Base-by-base conservation (phyloP, 192 early-diverging fungal species). In the Gorgonomyces haynaldii region DNA sequence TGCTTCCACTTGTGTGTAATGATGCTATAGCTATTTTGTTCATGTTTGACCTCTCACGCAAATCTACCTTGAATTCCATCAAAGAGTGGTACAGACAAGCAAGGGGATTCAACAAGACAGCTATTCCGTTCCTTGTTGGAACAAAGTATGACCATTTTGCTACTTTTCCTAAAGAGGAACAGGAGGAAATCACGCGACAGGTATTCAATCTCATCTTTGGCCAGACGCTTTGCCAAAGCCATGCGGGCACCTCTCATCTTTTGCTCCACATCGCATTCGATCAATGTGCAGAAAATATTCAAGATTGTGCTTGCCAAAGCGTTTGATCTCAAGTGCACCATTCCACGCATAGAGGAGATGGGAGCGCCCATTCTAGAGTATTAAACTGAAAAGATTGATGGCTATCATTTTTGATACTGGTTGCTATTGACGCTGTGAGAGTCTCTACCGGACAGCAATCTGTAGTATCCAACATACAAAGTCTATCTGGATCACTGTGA, bases 61-160 rank as follows among this genome's bases (percentile, higher is more conserved):
- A 88, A 51, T 82, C 85, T 8, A 91, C 93, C 4, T 64, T 96
- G 28, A 96, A 96, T 54, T 82, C 74, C 38, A 82, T 96, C 47
- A 89, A 89, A 60, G 91, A 92, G 57, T 96, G 93, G 93, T 96
- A 91, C 53, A 64, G 93, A 34, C 93, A 96, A 62, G 90, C 88
- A 28, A 65, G 90, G 39, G 90, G 91, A 40, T 86, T 96, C 62
- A 96, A 96, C 61, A 89, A 89, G 81, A 85, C 81, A 17, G 92
- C 92, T 2, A 86, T 92, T 37, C 92, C 92, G 19, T 89, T 96
- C 60, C 62, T 96, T 21, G 78, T 96, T 26, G 92, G 92, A 21
- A 96, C 92, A 29, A 96, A 96, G 60, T 96, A 93, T 54, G 92
- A 96, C 53, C 78, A 88, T 49, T 96, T 96, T 64, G 84, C 78